Base-by-base conservation (phyloP, 805 yeast species). In the Allodekkera sacchari region DNA sequence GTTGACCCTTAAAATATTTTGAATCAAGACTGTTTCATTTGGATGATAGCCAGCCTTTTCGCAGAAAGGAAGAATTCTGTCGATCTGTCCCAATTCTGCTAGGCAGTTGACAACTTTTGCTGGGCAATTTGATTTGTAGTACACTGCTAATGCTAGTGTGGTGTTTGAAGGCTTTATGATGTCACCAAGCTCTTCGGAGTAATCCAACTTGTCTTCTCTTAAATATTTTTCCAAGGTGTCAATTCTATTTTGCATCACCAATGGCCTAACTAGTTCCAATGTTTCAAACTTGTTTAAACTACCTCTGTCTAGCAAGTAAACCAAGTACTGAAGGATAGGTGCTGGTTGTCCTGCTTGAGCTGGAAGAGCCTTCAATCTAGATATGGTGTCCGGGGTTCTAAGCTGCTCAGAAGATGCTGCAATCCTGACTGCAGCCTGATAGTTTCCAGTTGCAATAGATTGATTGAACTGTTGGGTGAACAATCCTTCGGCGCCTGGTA, bases 131-230 rank as follows among this genome's bases (percentile, higher is more conserved):
- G 95, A 77, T 47, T 92, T 76, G 51, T 87, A 67, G 58, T 89
- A 92, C 41, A 94, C 88, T 16, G 94, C 94, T 48, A 92, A 67
- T 5, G 97, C 95, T 44, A 92, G 66, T 18, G 88, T 74, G 10
- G 82, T 63, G 47, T 89, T 96, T 52, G 74, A 75, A 28, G 94
- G 84, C 52, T 89, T 85, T 41, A 92, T 92, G 50, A 87, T 72
- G 55, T 92, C 99, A 64, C 98, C 99, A 43, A 92, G 71, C 60
- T 88, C 96, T 63, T 92, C 99, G n/a, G 95, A 83, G 31, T 82
- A 77, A 40, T 89, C 88, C 44, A 92, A 72, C 60, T 92, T 92
- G 55, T 87, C 94, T 59, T 92, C 97, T 56, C 80, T 82, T 57
- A 92, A 73, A 88, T 96, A 92, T 64, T 89, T 92, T 61, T 92